phyloP scores from a whole-genome alignment of 306 rosid species.

The Adenanthera pavonina region DNA sequence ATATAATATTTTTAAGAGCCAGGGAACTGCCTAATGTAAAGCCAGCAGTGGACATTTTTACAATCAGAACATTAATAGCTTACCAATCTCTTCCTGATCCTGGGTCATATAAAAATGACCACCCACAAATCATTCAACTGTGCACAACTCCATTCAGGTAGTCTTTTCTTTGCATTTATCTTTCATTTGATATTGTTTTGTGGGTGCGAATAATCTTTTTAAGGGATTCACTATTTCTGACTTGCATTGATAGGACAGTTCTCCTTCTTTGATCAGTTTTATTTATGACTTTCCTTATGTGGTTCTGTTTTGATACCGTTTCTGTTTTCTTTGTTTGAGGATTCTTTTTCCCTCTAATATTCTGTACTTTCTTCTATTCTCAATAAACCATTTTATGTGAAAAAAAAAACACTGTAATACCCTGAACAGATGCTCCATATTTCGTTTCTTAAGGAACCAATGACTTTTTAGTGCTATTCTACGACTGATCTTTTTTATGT shows the following conservation, averaged over 20 bases:
- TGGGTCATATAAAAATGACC: slow-evolving; percentile 74
- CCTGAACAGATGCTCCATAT: slow-evolving; percentile 1
- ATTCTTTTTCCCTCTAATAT: background rate
- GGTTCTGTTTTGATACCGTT: background rate
- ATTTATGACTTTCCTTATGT: background rate
- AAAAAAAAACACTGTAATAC: background rate
- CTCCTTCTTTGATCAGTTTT: background rate
- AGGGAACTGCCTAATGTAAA: slow-evolving; percentile 66
- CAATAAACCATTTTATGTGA: background rate
- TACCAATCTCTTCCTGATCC: slow-evolving; percentile 94
- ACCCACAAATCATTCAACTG: slow-evolving; percentile 73
- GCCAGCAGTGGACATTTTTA: slow-evolving; percentile 70
- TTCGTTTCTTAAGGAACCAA: slow-evolving; percentile 4
- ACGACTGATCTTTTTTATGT: slow-evolving; percentile 19
- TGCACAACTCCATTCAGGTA: slow-evolving; percentile 96
- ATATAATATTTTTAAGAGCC: slow-evolving; percentile 62
- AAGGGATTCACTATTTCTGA: background rate
- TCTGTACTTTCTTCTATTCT: background rate
- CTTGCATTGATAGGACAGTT: background rate
- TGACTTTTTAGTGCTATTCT: slow-evolving; percentile 9
- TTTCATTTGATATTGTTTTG: slow-evolving; percentile 24
- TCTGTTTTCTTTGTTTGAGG: background rate
- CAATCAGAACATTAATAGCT: slow-evolving; percentile 75
- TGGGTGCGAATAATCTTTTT: slow-evolving; percentile 15
- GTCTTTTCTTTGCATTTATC: slow-evolving; percentile 33